These are phyloP conservation scores for Wallacemonas sp. DNA, from an alignment of 208 protist genomes.

Conservation along the genomic window DNA sequence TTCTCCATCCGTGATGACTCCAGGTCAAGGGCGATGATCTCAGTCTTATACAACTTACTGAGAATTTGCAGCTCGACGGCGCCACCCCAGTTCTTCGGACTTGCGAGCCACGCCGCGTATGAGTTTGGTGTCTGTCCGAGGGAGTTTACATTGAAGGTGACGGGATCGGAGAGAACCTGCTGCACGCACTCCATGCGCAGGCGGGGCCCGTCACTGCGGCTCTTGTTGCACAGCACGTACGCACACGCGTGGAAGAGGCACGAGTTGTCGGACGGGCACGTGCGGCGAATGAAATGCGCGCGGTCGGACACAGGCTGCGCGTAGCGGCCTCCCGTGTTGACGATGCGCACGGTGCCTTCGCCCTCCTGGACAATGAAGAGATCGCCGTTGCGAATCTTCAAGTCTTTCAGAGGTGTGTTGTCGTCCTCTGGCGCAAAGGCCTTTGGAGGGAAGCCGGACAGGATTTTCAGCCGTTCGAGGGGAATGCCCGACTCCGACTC, in stretches of 20 bases:
- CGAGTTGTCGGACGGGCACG: constrained; percentile 93
- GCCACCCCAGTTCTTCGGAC: constrained; percentile 90
- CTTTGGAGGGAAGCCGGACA: constrained; percentile 82
- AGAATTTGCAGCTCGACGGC: constrained; percentile 92
- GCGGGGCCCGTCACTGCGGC: constrained; percentile 55
- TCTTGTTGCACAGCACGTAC: constrained; percentile 91
- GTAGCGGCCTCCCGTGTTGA: constrained; percentile 65
- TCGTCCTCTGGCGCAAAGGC: constrained; percentile 40
- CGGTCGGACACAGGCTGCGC: constrained; percentile 70
- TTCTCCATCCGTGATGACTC: constrained; percentile 72
- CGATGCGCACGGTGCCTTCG: constrained; percentile 54
- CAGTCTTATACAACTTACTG: constrained; percentile 77
- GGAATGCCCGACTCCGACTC: constrained; percentile 38
- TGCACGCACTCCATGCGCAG: constrained; percentile 84
- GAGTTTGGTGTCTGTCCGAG: constrained; percentile 60
- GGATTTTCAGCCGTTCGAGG: constrained; percentile 43
- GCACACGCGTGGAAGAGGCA: constrained; percentile 94
- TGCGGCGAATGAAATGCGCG: constrained; percentile 84
- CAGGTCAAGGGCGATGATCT: constrained; percentile 90
- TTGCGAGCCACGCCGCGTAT: constrained; percentile 79
- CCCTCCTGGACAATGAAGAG: constrained; percentile 85
- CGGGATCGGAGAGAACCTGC: constrained; percentile 68
- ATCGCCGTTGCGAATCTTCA: constrained; percentile 55
- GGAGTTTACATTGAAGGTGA: constrained; percentile 69
- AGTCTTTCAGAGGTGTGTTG: constrained; percentile 24